These are phyloP conservation scores for Vanderwaltozyma tropicalis DNA, from an alignment of 805 yeast genomes.

Conservation along the genomic window DNA sequence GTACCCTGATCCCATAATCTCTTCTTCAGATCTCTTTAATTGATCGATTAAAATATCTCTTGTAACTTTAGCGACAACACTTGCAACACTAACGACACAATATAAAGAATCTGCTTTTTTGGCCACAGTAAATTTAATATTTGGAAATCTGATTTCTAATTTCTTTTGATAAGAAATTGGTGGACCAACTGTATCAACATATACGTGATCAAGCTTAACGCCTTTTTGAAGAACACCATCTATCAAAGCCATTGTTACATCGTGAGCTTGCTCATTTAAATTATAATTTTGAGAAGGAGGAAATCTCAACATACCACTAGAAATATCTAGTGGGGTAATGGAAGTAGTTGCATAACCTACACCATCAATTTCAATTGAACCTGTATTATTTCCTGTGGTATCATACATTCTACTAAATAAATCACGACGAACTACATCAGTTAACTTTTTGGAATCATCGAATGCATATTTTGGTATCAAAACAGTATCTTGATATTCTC, in stretches of 20 bases:
- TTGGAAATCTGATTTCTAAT: constrained; percentile 58
- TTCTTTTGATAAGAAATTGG: constrained; percentile 76
- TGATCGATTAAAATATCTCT: constrained; percentile 49
- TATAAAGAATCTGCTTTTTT: constrained; percentile 90
- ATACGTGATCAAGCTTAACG: constrained; percentile 59
- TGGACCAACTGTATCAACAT: constrained; percentile 95
- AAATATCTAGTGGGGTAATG: constrained; percentile 79
- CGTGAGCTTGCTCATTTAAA: constrained; percentile 93
- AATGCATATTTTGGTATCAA: constrained; percentile 59
- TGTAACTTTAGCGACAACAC: constrained; percentile 93
- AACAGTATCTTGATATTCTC: constrained; percentile 35
- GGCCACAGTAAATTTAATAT: constrained; percentile 63
- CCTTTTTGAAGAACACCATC: constrained; percentile 51
- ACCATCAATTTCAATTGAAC: constrained; percentile 36
- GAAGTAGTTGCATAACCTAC: constrained; percentile 85
- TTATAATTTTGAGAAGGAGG: constrained; percentile 43
- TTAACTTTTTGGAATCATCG: constrained; percentile 85
- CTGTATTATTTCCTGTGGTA: constrained; percentile 17
- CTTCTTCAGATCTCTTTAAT: constrained; percentile 11
- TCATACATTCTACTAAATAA: constrained; percentile 50
- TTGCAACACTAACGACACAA: constrained; percentile 90
- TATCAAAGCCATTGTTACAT: constrained; percentile 76
- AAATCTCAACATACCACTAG: constrained; percentile 76
- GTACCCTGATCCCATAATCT: constrained; percentile 78
- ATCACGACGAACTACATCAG: constrained; percentile 55